phyloP scores from a whole-genome alignment of 768 basidiomycete species.

The Clitopilus hobsonii region DNA sequence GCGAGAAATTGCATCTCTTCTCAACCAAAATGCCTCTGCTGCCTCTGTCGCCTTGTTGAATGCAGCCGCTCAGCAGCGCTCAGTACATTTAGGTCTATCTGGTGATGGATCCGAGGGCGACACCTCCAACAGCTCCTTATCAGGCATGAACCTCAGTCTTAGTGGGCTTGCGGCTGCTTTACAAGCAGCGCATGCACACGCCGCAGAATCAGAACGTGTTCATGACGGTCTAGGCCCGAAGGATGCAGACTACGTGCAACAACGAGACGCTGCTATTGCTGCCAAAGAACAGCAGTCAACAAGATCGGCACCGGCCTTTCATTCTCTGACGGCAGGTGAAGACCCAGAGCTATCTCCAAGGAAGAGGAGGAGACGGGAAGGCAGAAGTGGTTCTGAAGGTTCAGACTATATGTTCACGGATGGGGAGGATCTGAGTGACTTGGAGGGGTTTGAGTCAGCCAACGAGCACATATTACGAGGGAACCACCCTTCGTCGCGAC shows the following conservation, averaged over 20 bases:
- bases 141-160: slow-evolving; percentile 51
- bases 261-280: slow-evolving; percentile 37
- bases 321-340: slow-evolving; percentile 65
- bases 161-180: slow-evolving; percentile 73
- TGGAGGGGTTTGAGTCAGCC: slow-evolving; percentile 29
- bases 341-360: slow-evolving; percentile 24
- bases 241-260: slow-evolving; percentile 37
- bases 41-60: slow-evolving; percentile 59
- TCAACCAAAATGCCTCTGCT: slow-evolving; percentile 72
- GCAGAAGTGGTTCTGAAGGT: slow-evolving; percentile 40
- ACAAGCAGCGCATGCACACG: slow-evolving; percentile 70
- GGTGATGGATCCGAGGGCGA: slow-evolving; percentile 23
- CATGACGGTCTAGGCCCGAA: slow-evolving; percentile 40
- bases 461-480: slow-evolving; percentile 10
- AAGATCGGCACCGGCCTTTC: slow-evolving; percentile 72
- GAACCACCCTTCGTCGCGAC: slow-evolving; percentile 27
- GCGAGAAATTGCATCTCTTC: slow-evolving; percentile 68
- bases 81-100: slow-evolving; percentile 38
- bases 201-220: slow-evolving; percentile 40
- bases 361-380: slow-evolving; percentile 28
- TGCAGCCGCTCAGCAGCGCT: slow-evolving; percentile 67
- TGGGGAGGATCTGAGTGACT: slow-evolving; percentile 39
- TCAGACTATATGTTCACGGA: slow-evolving; percentile 54
- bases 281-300: slow-evolving; percentile 51
- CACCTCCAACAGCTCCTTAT: slow-evolving; percentile 25